Evolutionary conservation across 2,329 filamentous ascomycete species (phyloP), one percentile per base, ranked within the genome.

Genomic region (Zarea fungicola): DNA sequence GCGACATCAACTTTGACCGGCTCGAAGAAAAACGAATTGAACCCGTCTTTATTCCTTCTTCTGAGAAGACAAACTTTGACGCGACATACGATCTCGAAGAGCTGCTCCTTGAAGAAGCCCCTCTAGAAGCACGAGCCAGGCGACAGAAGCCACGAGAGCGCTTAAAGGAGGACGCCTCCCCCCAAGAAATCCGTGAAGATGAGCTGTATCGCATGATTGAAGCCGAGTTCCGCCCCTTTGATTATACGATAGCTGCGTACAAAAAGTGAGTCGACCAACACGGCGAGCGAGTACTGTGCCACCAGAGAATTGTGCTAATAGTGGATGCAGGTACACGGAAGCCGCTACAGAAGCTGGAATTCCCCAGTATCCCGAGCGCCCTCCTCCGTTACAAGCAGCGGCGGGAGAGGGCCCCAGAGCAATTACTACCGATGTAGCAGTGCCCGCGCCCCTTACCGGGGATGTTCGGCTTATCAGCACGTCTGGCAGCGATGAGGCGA

Each of bases 41-140:
- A 58, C 93, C 93, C 0, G 83, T 97, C 4, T 99, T 99, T 64
- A 80, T 87, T 18, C 93, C 93, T 0, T 96, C 92, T 0, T 91
- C 89, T 49, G 93, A 97, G 42, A 99, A 99, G 77, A 97, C 93
- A 4, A 99, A 99, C 65, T 99, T 99, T 57, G 93, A 99, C 67
- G 93, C 93, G 5, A 99, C 93, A 1, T 97, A 99, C 63, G 93
- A 99, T 66, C 72, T 99, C 43, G 93, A 99, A 64, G 93, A 99
- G 65, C 68, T 99, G 18, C 71, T 99, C 2, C 69, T 99, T 37
- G 93, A 99, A 67, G 93, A 99, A 65, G 93, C 93, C 11, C 93
- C 93, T 1, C 72, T 99, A 5, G 93, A 99, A 67, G 93, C 93
- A 48, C 79, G 93, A 60, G 90, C 93, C 43, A 81, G 93, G 57